These are phyloP conservation scores for Plasmodium vivax DNA, from an alignment of 169 alveolate genomes.

Conservation along the genomic window DNA sequence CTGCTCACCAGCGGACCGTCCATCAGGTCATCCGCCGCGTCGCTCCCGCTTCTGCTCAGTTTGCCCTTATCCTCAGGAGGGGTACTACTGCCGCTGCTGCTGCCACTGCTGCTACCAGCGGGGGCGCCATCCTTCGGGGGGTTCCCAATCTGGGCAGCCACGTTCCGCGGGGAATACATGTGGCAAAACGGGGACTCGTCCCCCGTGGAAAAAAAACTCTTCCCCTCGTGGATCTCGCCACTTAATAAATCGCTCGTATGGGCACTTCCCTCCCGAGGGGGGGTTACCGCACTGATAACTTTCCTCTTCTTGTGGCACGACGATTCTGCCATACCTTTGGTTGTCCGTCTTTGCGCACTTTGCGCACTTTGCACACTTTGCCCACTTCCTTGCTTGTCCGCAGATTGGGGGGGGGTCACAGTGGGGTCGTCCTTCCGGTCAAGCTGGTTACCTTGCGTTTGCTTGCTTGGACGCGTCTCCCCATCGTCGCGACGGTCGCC, in stretches of 20 bases:
- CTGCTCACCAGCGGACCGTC: background rate
- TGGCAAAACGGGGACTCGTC: background rate
- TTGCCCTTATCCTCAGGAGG: background rate
- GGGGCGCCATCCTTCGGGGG: background rate
- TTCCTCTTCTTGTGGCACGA: constrained; percentile 10
- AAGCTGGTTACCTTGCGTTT: background rate
- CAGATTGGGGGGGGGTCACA: background rate
- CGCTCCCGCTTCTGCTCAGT: background rate
- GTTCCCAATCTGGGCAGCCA: background rate
- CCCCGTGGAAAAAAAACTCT: background rate
- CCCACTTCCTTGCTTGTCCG: background rate
- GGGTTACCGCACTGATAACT: background rate
- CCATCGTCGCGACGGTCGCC: background rate
- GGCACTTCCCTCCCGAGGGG: background rate
- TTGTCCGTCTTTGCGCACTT: background rate
- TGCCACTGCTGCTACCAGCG: background rate
- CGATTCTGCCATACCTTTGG: constrained; percentile 3
- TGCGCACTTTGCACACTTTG: too few relatives aligned
- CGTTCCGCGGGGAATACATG: background rate
- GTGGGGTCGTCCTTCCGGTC: background rate
- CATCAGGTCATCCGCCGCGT: background rate
- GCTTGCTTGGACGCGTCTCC: background rate
- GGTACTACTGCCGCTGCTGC: background rate
- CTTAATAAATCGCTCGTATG: background rate
- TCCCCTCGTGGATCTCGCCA: background rate